phyloP scores from a whole-genome alignment of 1,139 yeast species.

The Saccharomycopsis phalli region DNA sequence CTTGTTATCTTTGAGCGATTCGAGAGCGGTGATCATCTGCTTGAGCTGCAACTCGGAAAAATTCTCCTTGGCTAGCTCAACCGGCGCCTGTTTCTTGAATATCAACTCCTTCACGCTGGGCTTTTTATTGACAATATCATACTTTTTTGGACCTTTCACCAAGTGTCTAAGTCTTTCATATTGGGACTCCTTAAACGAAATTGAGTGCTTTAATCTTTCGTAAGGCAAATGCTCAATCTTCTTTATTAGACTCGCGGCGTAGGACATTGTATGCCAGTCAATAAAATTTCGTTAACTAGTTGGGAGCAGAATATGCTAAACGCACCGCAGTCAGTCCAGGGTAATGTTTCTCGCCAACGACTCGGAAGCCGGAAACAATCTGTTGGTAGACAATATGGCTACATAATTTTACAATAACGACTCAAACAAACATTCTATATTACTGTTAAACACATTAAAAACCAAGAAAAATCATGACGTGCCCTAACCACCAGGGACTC shows the following conservation, averaged over 20 bases:
- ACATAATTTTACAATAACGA: no score
- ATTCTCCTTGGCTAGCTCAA: constrained; percentile 25
- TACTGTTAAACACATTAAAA: no score
- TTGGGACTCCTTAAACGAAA: constrained; percentile 60
- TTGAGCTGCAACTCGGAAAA: constrained; percentile 43
- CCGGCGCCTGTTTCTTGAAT: constrained; percentile 23
- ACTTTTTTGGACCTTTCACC: constrained; percentile 29
- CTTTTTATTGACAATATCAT: constrained; percentile 26
- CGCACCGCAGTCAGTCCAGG: no score
- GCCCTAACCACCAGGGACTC: no score
- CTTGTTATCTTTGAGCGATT: constrained; percentile 51
- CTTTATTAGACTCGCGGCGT: constrained; percentile 35
- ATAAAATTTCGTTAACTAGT: no score
- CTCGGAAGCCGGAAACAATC: no score
- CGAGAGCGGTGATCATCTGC: constrained; percentile 51
- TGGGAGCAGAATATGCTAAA: no score
- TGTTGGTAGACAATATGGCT: no score
- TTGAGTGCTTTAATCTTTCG: constrained; percentile 56
- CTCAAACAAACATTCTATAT: no score
- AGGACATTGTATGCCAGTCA: no score
- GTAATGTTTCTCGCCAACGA: no score
- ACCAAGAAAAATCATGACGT: no score
- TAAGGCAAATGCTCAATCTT: constrained; percentile 43
- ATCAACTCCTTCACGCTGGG: constrained; percentile 26
- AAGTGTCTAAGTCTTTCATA: constrained; percentile 44